Evolutionary conservation across 176 grass and related monocot genomes (phyloP).

Genomic region (Hordeum vulgare): DNA sequence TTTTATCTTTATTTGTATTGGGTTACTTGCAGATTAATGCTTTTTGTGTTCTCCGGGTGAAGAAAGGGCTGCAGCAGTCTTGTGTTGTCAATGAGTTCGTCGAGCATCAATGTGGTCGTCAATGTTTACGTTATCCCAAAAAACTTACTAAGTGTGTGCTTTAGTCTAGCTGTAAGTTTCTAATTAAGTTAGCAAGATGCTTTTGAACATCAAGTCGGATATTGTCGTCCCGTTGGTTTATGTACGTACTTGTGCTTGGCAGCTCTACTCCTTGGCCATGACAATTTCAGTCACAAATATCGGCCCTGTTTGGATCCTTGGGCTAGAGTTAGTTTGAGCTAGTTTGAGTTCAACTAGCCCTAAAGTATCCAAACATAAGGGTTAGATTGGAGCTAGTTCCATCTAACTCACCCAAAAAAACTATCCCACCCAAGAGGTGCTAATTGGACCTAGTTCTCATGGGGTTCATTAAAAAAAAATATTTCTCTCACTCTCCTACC

Average conservation of each 20-base stretch:
- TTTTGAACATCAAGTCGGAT: not conserved
- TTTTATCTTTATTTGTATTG: too few relatives aligned
- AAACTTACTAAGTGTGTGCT: not conserved
- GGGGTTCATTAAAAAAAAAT: too few relatives aligned
- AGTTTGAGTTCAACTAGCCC: too few relatives aligned
- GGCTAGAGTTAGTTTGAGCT: too few relatives aligned
- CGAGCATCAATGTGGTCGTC: not conserved
- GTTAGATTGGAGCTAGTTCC: too few relatives aligned
- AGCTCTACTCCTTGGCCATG: not conserved
- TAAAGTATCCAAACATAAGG: too few relatives aligned
- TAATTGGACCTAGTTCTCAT: too few relatives aligned
- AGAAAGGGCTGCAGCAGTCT: not conserved
- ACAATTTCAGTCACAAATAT: not conserved
- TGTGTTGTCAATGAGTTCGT: not conserved
- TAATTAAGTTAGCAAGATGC: not conserved
- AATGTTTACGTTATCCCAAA: not conserved
- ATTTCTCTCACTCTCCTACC: too few relatives aligned
- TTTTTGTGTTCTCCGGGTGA: not conserved
- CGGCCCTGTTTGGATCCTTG: too few relatives aligned
- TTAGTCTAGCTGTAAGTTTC: not conserved
- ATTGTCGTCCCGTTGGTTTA: not conserved
- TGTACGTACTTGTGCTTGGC: not conserved
- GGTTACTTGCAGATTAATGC: too few relatives aligned
- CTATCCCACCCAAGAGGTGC: too few relatives aligned
- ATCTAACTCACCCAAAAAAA: too few relatives aligned